Conservation (phyloP, 1,284 basidiomycete genomes). For the Boletus smithii region DNA sequence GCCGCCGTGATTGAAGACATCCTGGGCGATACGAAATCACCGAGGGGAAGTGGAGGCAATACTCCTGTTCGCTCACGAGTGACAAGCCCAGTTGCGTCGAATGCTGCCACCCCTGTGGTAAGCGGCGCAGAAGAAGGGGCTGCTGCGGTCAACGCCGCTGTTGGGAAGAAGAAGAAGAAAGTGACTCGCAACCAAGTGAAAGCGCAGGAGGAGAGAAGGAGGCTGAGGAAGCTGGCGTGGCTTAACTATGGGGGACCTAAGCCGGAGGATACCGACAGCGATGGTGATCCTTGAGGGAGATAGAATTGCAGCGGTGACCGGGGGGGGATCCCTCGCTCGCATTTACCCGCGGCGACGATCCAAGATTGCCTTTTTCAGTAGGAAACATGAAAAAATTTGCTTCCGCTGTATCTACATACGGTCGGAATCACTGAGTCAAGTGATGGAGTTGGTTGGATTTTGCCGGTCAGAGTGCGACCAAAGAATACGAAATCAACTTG, state of each 20-base stretch:
- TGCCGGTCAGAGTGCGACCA: background rate
- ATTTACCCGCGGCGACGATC: slow-evolving; percentile 31
- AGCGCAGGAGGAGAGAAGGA: slow-evolving; percentile 79
- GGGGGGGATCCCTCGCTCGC: slow-evolving; percentile 16
- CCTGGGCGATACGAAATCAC: slow-evolving; percentile 57
- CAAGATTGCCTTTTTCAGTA: slow-evolving; percentile 34
- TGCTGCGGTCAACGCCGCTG: slow-evolving; percentile 37
- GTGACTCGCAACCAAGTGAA: slow-evolving; percentile 87
- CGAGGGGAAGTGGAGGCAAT: slow-evolving; percentile 66
- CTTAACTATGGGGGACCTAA: slow-evolving; percentile 76
- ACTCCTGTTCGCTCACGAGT: slow-evolving; percentile 64
- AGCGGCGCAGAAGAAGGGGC: slow-evolving; percentile 64
- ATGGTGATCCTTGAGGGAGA: slow-evolving; percentile 31
- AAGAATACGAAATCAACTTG: slow-evolving; percentile 3
- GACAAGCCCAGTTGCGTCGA: slow-evolving; percentile 63
- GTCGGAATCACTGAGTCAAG: slow-evolving; percentile 1
- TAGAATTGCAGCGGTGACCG: slow-evolving; percentile 17
- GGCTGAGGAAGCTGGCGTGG: slow-evolving; percentile 81
- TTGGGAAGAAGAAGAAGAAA: slow-evolving; percentile 85
- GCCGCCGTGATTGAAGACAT: slow-evolving; percentile 78
- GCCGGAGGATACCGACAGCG: slow-evolving; percentile 78
- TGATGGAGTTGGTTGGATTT: background rate
- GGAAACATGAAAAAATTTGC: slow-evolving; percentile 19
- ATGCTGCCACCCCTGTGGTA: slow-evolving; percentile 62
- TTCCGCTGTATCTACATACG: slow-evolving; percentile 11